These are phyloP conservation scores for Alternaria ventricosa DNA, from an alignment of 2,329 filamentous ascomycete species.

Conservation along the genomic window DNA sequence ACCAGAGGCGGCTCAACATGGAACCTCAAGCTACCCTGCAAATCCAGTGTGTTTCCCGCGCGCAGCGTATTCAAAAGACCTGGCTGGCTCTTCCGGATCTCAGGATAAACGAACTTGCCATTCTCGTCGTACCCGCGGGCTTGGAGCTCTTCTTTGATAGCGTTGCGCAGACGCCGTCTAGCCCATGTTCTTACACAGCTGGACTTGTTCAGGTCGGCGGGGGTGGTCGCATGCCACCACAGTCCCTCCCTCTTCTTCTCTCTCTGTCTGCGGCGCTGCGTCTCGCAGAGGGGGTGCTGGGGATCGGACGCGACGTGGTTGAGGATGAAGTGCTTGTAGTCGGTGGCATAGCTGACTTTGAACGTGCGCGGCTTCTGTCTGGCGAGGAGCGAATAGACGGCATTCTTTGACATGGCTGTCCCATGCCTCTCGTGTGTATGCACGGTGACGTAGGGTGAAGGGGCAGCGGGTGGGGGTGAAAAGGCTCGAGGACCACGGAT, in stretches of 20 bases:
- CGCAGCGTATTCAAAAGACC: slow-evolving; percentile 8
- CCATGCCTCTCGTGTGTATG: not conserved
- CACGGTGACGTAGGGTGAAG: slow-evolving; percentile 9
- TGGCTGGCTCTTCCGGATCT: not conserved
- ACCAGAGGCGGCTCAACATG: slow-evolving; percentile 30
- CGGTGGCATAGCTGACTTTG: slow-evolving; percentile 29
- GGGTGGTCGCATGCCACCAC: slow-evolving; percentile 42
- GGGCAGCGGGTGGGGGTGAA: not conserved
- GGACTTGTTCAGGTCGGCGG: slow-evolving; percentile 34
- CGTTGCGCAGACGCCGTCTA: slow-evolving; percentile 37
- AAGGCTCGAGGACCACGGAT: not conserved
- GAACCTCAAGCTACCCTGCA: slow-evolving; percentile 38
- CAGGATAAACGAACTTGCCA: slow-evolving; percentile 26
- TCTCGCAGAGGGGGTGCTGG: slow-evolving; percentile 35
- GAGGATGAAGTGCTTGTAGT: slow-evolving; percentile 33
- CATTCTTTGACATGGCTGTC: slow-evolving; percentile 23
- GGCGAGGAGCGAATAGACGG: slow-evolving; percentile 15
- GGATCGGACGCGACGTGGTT: slow-evolving; percentile 28
- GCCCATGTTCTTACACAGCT: slow-evolving; percentile 43
- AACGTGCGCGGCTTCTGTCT: slow-evolving; percentile 23
- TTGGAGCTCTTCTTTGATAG: slow-evolving; percentile 39
- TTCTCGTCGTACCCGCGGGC: slow-evolving; percentile 35
- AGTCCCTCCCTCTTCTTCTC: slow-evolving; percentile 34
- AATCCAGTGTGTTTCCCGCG: slow-evolving; percentile 8
- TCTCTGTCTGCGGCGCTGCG: slow-evolving; percentile 23